Evolutionary conservation across 306 rosid species (phyloP).

Genomic region (Sesbania bispinosa): DNA sequence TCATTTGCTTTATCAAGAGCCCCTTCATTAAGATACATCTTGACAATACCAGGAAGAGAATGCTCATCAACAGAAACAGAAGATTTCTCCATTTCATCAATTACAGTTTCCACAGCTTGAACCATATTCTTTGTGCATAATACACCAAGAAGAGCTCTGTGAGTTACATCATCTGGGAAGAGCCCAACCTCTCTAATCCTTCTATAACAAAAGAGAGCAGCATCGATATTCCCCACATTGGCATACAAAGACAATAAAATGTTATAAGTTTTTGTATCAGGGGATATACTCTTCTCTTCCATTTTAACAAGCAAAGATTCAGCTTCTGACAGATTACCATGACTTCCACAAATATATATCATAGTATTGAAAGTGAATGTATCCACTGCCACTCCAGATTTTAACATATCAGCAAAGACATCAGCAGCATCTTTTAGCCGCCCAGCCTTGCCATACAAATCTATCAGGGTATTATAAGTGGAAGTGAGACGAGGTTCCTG

Average conservation of each 20-base stretch:
- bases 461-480: slow-evolving; percentile 76
- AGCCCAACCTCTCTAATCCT: slow-evolving; percentile 75
- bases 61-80: slow-evolving; percentile 49
- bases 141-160: slow-evolving; percentile 60
- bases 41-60: slow-evolving; percentile 63
- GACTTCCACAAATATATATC: slow-evolving; percentile 80
- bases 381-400: slow-evolving; percentile 76
- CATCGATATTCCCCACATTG: slow-evolving; percentile 57
- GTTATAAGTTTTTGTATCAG: slow-evolving; percentile 85
- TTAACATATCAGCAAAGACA: slow-evolving; percentile 76
- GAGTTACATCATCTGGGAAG: slow-evolving; percentile 68
- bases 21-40: slow-evolving; percentile 72
- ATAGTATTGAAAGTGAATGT: slow-evolving; percentile 78
- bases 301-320: slow-evolving; percentile 74
- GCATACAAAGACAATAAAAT: slow-evolving; percentile 76
- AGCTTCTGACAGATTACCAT: slow-evolving; percentile 75
- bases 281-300: slow-evolving; percentile 71
- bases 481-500: slow-evolving; percentile 58
- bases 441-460: slow-evolving; percentile 91
- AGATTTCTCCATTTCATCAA: slow-evolving; percentile 65
- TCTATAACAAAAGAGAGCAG: slow-evolving; percentile 54
- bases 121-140: slow-evolving; percentile 68
- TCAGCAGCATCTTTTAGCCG: slow-evolving; percentile 75
- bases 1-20: slow-evolving; percentile 49
- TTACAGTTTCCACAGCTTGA: slow-evolving; percentile 55